Evolutionary conservation across 1,284 basidiomycete species (phyloP).

Genomic region (Tilletia walkeri): DNA sequence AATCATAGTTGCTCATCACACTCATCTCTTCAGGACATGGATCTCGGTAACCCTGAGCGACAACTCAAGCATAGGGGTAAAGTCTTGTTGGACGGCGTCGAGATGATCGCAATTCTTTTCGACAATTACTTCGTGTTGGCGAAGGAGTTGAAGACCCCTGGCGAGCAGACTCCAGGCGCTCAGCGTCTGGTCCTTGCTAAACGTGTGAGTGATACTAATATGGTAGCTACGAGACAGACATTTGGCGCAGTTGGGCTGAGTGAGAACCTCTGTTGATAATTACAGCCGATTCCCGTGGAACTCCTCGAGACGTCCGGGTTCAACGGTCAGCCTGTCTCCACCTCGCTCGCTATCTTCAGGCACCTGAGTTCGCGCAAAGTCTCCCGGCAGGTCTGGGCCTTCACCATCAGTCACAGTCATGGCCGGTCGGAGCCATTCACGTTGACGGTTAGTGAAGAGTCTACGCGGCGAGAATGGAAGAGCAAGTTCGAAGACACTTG

Average conservation of each 20-base stretch:
- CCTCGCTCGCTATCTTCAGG: slow-evolving; percentile 44
- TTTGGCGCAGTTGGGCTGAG: neutral
- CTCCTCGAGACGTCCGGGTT: slow-evolving; percentile 48
- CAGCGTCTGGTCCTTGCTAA: slow-evolving; percentile 42
- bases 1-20: neutral
- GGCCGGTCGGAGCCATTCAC: slow-evolving; percentile 58
- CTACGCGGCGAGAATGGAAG: slow-evolving; percentile 80
- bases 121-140: slow-evolving; percentile 52
- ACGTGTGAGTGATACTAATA: slow-evolving; percentile 20
- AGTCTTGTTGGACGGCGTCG: slow-evolving; percentile 52
- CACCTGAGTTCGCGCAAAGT: slow-evolving; percentile 42
- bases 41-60: slow-evolving; percentile 44
- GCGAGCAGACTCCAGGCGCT: slow-evolving; percentile 23
- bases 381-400: slow-evolving; percentile 47
- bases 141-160: slow-evolving; percentile 39
- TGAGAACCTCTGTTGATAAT: neutral
- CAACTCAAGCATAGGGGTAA: slow-evolving; percentile 45
- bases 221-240: neutral
- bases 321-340: slow-evolving; percentile 40
- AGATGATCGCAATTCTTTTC: slow-evolving; percentile 48
- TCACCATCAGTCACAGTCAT: slow-evolving; percentile 44
- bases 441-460: slow-evolving; percentile 76
- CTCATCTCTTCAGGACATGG: slow-evolving; percentile 31
- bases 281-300: slow-evolving; percentile 46
- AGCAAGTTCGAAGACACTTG: slow-evolving; percentile 83